Evolutionary conservation across 192 early-diverging fungal genomes (phyloP), one percentile per base, ranked within the genome.

Genomic region (Dissophora ornata): DNA sequence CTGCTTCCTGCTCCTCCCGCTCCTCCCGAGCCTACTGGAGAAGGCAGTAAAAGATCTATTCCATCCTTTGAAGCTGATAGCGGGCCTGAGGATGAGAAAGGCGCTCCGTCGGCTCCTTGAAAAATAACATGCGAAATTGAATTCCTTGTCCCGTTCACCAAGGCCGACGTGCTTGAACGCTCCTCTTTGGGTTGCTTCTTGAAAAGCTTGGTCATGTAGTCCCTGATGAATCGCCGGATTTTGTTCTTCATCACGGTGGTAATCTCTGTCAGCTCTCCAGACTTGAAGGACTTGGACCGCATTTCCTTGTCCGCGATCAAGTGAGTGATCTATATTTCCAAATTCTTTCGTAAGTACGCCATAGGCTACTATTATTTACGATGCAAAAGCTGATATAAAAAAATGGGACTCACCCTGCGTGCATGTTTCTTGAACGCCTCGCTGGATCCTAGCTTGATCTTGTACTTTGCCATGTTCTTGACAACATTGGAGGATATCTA

Each of bases 381-480:
- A n/a, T n/a, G n/a, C n/a, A n/a, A n/a, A n/a, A 28, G 1, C 24
- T 10, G 15, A 30, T 16, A 29, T 52, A 5, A 28, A 21, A 6
- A 21, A 45, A 21, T 16, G 29, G 25, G 4, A 46, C 57, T 38
- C 80, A 84, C 83, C 65, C 73, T 86, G 55, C 85, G 79, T 3
- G 85, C 85, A 10, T 84, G 73, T 45, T 86, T 82, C 54, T 86
- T 86, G 59, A 86, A 86, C 13, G 82, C 63, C n/a, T 86, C 83
- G 42, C 81, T 81, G 29, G 79, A 80, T 24, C 75, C 78, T 57
- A 81, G 79, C 28, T 84, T 67, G 28, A 54, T 26, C 47, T 81
- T 84, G 25, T 84, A 78, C 36, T 84, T 84, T 28, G 80, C 68
- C 78, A 74, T 82, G 8, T 79, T 66, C 55, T 82, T 77, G 38